Conservation (phyloP, 495 filamentous ascomycete genomes). For the Penicilliopsis zonata region DNA sequence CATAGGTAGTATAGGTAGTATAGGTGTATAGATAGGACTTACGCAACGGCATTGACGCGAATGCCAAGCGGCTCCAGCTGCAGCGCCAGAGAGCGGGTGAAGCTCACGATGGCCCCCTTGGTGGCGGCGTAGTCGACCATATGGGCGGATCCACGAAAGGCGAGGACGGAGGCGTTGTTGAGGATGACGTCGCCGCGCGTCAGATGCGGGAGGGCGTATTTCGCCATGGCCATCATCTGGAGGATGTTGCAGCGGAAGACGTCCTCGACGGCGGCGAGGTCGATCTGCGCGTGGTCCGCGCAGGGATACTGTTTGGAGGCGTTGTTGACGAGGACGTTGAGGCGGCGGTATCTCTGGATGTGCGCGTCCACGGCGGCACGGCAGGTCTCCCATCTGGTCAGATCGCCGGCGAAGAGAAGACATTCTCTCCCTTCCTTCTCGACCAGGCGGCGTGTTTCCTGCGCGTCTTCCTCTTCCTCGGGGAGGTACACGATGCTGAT, state of each 20-base stretch:
- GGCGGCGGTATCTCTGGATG: slow-evolving; percentile 32
- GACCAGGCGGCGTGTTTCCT: slow-evolving; percentile 40
- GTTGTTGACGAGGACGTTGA: slow-evolving; percentile 53
- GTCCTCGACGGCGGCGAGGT: slow-evolving; percentile 37
- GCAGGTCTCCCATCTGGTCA: slow-evolving; percentile 35
- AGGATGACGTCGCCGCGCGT: slow-evolving; percentile 44
- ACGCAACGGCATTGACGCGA: slow-evolving; percentile 50
- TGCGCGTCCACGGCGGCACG: slow-evolving; percentile 37
- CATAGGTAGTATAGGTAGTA: too few relatives aligned
- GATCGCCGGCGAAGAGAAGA: slow-evolving; percentile 33
- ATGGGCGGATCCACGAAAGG: slow-evolving; percentile 37
- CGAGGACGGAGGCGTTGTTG: slow-evolving; percentile 44
- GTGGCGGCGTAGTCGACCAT: slow-evolving; percentile 51
- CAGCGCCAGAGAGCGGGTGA: slow-evolving; percentile 43
- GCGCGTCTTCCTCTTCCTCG: slow-evolving; percentile 39
- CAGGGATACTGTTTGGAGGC: slow-evolving; percentile 44
- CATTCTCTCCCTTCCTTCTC: slow-evolving; percentile 33
- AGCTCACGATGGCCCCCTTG: slow-evolving; percentile 50
- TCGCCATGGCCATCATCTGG: slow-evolving; percentile 50
- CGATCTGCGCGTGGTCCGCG: slow-evolving; percentile 37
- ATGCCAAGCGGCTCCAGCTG: slow-evolving; percentile 48
- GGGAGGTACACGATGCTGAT: slow-evolving; percentile 43
- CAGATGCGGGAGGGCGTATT: slow-evolving; percentile 46
- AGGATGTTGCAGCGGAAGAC: slow-evolving; percentile 48
- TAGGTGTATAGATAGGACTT: too few relatives aligned